These are phyloP conservation scores for Ustilago curta DNA, from an alignment of 1,284 basidiomycete genomes.

Conservation along the genomic window DNA sequence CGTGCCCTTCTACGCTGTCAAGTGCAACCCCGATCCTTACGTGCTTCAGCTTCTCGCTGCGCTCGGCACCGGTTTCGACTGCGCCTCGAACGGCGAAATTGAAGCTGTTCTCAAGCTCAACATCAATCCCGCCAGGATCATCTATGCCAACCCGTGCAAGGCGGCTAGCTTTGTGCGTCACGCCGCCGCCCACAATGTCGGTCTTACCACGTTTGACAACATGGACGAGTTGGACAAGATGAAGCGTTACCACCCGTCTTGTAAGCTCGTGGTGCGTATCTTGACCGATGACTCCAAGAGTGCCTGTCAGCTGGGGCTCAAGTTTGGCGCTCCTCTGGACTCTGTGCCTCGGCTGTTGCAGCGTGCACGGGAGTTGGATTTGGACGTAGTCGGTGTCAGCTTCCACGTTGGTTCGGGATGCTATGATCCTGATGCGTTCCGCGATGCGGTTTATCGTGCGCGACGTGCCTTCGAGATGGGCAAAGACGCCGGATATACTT, in stretches of 20 bases:
- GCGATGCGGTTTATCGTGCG: slow-evolving; percentile 88
- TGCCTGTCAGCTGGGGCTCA: slow-evolving; percentile 91
- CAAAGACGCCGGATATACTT: slow-evolving; percentile 81
- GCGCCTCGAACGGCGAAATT: slow-evolving; percentile 97
- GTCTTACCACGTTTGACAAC: slow-evolving; percentile 98
- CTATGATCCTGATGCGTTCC: slow-evolving; percentile 89
- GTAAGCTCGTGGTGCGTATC: slow-evolving; percentile 92
- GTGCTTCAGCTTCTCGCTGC: slow-evolving; percentile 89
- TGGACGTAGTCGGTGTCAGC: slow-evolving; percentile 92
- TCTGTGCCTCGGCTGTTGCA: slow-evolving; percentile 83
- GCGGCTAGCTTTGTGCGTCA: slow-evolving; percentile 90
- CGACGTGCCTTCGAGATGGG: slow-evolving; percentile 90
- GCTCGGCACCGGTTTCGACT: slow-evolving; percentile 94
- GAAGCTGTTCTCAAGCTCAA: slow-evolving; percentile 81
- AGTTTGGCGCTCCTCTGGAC: slow-evolving; percentile 92
- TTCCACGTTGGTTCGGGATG: slow-evolving; percentile 99
- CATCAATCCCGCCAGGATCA: slow-evolving; percentile 76
- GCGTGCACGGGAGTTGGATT: slow-evolving; percentile 81
- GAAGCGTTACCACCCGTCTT: slow-evolving; percentile 81
- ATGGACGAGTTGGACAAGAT: slow-evolving; percentile 97
- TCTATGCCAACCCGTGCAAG: slow-evolving; percentile 99
- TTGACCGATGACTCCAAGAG: slow-evolving; percentile 96
- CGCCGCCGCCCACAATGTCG: slow-evolving; percentile 82
- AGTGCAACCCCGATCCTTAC: slow-evolving; percentile 97
- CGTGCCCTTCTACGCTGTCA: slow-evolving; percentile 89